phyloP scores from a whole-genome alignment of 2,329 filamentous ascomycete species.

The Monilinia aucupariae region DNA sequence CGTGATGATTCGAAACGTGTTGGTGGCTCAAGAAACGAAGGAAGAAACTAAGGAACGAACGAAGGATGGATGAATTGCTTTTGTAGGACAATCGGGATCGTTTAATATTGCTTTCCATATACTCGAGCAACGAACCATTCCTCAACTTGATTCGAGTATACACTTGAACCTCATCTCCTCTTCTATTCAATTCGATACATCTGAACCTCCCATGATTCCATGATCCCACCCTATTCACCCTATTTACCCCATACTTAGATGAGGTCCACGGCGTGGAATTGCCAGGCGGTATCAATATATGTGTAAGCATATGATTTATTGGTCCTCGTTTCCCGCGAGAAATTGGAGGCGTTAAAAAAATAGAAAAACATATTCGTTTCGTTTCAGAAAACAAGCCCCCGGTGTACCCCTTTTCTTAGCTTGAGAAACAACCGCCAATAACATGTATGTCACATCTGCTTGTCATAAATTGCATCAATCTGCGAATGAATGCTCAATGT shows the following conservation, averaged over 20 bases:
- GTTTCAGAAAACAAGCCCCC: slow-evolving; percentile 3
- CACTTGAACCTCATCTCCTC: no score
- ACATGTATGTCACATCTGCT: neutral
- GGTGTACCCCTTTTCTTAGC: neutral
- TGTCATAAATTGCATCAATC: neutral
- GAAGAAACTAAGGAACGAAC: neutral
- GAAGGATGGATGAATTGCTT: neutral
- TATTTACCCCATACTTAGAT: no score
- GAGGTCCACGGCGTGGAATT: no score
- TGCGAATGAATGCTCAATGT: neutral
- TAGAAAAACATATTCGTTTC: slow-evolving; percentile 5
- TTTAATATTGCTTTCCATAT: slow-evolving; percentile 6
- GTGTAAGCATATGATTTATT: neutral
- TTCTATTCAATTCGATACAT: no score
- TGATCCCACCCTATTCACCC: no score
- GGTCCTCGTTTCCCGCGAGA: neutral
- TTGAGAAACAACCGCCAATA: slow-evolving; percentile 14
- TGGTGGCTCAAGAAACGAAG: neutral
- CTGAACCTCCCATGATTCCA: no score
- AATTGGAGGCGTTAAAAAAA: slow-evolving; percentile 12
- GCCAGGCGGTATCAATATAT: no score
- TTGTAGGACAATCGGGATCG: neutral
- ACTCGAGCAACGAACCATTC: no score
- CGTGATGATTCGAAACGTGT: slow-evolving; percentile 4
- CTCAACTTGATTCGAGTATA: no score